Conservation (phyloP, 495 filamentous ascomycete species). For the Mycothermus thermophilus region DNA sequence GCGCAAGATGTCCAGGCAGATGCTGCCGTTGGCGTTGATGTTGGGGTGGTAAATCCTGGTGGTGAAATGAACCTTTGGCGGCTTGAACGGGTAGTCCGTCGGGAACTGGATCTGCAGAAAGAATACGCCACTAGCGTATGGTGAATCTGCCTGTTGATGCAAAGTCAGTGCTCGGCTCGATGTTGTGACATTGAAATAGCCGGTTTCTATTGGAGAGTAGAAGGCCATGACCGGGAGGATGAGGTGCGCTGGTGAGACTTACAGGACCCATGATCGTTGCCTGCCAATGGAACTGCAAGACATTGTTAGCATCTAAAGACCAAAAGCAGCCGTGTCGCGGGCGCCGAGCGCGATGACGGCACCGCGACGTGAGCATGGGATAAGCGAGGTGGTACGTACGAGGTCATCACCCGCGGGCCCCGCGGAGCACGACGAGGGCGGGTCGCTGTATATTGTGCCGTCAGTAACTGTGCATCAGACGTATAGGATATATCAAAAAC, state of each 20-base stretch:
- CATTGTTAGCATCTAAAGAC: slow-evolving; percentile 17
- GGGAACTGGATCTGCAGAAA: slow-evolving; percentile 98
- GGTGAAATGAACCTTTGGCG: slow-evolving; percentile 99
- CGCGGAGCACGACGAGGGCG: slow-evolving; percentile 95
- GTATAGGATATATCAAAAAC: no score
- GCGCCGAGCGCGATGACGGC: background rate
- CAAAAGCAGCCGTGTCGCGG: background rate
- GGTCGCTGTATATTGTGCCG: slow-evolving; percentile 84
- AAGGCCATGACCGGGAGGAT: slow-evolving; percentile 1
- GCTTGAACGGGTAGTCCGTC: slow-evolving; percentile 99
- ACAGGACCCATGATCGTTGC: slow-evolving; percentile 99
- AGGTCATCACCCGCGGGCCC: slow-evolving; percentile 94
- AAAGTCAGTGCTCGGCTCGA: slow-evolving; percentile 5
- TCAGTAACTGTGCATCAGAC: no score
- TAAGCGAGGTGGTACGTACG: no score
- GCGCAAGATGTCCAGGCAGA: slow-evolving; percentile 93
- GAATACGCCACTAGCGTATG: slow-evolving; percentile 95
- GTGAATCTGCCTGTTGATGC: slow-evolving; percentile 60
- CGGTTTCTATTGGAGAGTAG: no score
- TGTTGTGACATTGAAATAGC: background rate
- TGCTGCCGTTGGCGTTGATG: slow-evolving; percentile 99
- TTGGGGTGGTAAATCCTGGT: slow-evolving; percentile 99
- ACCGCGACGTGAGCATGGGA: no score
- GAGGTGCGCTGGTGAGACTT: slow-evolving; percentile 32
- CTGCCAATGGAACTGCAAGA: slow-evolving; percentile 92